A percentile compares a stretch with the other conserved stretches of the same genome.
phyloP scores from a whole-genome alignment of 768 basidiomycete genomes.

The Leccinum pellstonianum region DNA sequence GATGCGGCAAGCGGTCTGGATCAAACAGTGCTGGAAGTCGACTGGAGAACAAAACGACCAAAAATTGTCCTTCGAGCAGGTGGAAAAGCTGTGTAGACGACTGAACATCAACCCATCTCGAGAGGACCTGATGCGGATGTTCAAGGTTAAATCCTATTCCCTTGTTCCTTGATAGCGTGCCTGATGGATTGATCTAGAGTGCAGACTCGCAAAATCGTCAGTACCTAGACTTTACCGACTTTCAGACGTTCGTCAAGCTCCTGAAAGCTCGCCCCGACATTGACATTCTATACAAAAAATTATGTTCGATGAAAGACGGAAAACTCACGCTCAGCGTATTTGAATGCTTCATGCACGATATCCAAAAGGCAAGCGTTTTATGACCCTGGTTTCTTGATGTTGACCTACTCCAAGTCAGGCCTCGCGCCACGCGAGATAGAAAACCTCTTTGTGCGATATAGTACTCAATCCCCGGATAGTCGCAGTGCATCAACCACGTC shows the following conservation, averaged over 20 bases:
- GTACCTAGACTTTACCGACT: constrained; percentile 74
- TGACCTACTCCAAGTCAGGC: constrained; percentile 33
- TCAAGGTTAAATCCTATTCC: constrained; percentile 35
- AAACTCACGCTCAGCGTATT: constrained; percentile 41
- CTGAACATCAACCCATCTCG: constrained; percentile 61
- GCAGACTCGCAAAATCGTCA: constrained; percentile 56
- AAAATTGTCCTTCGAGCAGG: constrained; percentile 65
- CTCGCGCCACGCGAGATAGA: constrained; percentile 36
- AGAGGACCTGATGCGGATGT: constrained; percentile 54
- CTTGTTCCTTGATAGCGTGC: background rate
- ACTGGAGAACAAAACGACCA: constrained; percentile 63
- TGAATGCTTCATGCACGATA: constrained; percentile 47
- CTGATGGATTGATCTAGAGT: constrained; percentile 40
- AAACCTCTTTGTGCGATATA: constrained; percentile 38
- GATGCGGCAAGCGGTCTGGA: constrained; percentile 69
- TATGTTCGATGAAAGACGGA: constrained; percentile 35
- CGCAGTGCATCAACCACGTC: background rate
- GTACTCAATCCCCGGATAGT: constrained; percentile 12
- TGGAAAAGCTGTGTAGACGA: constrained; percentile 66
- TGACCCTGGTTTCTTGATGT: constrained; percentile 1
- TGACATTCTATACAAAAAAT: constrained; percentile 55
- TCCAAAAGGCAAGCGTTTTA: constrained; percentile 45
- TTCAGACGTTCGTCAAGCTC: constrained; percentile 77
- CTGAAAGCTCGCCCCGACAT: constrained; percentile 87
- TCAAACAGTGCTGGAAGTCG: constrained; percentile 79